A percentile compares a stretch with the other conserved stretches of the same genome.
phyloP scores from a whole-genome alignment of 1,139 yeast genomes.

The Candida frijolesensis region DNA sequence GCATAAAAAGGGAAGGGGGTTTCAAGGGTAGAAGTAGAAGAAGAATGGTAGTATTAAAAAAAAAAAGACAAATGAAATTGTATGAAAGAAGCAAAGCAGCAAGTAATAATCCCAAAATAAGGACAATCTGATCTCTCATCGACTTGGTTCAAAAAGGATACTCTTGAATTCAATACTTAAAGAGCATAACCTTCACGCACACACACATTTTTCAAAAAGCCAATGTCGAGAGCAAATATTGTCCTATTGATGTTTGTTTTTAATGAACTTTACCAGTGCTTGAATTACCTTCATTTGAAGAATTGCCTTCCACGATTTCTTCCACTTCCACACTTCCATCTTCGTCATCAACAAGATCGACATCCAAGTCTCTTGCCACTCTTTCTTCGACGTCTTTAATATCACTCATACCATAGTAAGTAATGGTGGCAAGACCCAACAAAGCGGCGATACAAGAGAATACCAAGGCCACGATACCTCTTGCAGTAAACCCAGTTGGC shows the following conservation, averaged over 20 bases:
- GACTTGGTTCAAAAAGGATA: constrained; percentile 1
- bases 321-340: constrained; percentile 16
- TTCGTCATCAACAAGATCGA: constrained; percentile 47
- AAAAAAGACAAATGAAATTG: not conserved
- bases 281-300: constrained; percentile 10
- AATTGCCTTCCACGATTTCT: constrained; percentile 10
- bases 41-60: not conserved
- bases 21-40: not conserved
- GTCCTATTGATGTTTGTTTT: not conserved
- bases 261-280: constrained; percentile 2
- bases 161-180: not conserved
- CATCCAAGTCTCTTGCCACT: constrained; percentile 60
- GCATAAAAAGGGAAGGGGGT: not conserved
- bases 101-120: not conserved
- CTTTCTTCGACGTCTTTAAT: constrained; percentile 58
- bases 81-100: not conserved
- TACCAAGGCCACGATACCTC: constrained; percentile 65
- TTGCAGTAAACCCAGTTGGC: constrained; percentile 68
- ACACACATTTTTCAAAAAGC: constrained; percentile 1
- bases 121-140: not conserved
- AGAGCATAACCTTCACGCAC: not conserved
- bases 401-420: constrained; percentile 67
- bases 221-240: not conserved
- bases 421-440: constrained; percentile 57
- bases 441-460: constrained; percentile 58